Evolutionary conservation across 2,329 filamentous ascomycete species (phyloP).

Genomic region (Calonectria honghensis): DNA sequence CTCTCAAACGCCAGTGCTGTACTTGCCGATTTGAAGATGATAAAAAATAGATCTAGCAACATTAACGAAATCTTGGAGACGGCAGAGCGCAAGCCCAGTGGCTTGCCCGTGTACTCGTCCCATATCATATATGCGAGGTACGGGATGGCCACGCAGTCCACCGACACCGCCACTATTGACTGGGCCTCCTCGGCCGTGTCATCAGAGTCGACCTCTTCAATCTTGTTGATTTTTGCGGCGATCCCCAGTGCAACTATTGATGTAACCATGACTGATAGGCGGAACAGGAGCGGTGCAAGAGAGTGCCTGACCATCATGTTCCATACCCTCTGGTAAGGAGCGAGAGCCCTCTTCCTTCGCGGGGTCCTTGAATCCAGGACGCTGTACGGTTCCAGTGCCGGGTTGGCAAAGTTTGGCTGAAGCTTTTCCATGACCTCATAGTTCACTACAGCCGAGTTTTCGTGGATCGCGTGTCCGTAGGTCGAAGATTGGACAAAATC

Average conservation of each 20-base stretch:
- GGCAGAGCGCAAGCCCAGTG: constrained; percentile 88
- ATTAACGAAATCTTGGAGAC: constrained; percentile 92
- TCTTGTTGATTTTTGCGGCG: constrained; percentile 82
- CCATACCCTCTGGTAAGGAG: constrained; percentile 75
- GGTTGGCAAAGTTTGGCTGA: constrained; percentile 68
- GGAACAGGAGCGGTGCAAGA: constrained; percentile 89
- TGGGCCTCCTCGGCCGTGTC: constrained; percentile 79
- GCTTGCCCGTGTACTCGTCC: constrained; percentile 97
- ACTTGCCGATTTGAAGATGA: constrained; percentile 97
- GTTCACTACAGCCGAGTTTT: constrained; percentile 69
- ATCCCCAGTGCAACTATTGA: constrained; percentile 88
- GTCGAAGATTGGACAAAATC: constrained; percentile 73
- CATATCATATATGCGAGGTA: constrained; percentile 96
- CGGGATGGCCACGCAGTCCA: constrained; percentile 90
- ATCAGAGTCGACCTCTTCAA: constrained; percentile 68
- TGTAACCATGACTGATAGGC: constrained; percentile 87
- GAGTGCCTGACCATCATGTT: constrained; percentile 84
- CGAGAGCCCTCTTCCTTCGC: constrained; percentile 56
- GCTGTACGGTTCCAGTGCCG: constrained; percentile 58
- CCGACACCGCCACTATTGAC: constrained; percentile 89
- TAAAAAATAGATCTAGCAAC: constrained; percentile 94
- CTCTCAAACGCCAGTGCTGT: constrained; percentile 92
- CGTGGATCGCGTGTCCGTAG: constrained; percentile 68
- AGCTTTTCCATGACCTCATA: constrained; percentile 66
- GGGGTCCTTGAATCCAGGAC: constrained; percentile 55